These are phyloP conservation scores for Chaetomium tenue DNA, from an alignment of 495 filamentous ascomycete genomes.

Conservation along the genomic window DNA sequence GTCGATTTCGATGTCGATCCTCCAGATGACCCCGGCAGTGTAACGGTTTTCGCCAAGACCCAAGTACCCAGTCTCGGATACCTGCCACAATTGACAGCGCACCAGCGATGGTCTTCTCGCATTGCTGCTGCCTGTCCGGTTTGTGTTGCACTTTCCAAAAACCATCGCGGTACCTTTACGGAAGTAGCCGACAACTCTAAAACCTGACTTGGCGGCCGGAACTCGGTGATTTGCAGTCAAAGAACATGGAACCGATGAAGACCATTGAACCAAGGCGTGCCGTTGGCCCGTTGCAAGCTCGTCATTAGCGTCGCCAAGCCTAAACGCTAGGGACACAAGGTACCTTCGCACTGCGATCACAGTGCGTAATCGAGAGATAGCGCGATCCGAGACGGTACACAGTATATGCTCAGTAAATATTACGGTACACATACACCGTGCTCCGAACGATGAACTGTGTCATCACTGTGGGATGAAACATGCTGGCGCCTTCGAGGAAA, in stretches of 20 bases:
- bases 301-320: constrained; percentile 13
- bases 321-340: too few species aligned
- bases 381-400: too few species aligned
- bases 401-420: not conserved
- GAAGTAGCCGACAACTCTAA: not conserved
- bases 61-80: not conserved
- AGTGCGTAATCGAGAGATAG: not conserved
- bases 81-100: not conserved
- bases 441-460: not conserved
- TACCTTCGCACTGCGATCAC: not conserved
- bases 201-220: not conserved
- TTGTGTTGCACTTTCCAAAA: not conserved
- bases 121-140: not conserved
- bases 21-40: not conserved
- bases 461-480: not conserved
- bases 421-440: too few species aligned
- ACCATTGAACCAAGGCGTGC: constrained; percentile 14
- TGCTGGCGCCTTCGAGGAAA: not conserved
- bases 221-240: constrained; percentile 14
- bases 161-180: not conserved
- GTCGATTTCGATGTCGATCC: constrained; percentile 2
- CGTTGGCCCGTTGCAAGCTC: constrained; percentile 7
- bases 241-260: constrained; percentile 11
- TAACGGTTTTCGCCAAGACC: constrained; percentile 20
- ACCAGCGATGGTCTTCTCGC: not conserved